Percentiles rank a stretch among this genome's conserved stretches.
Conservation (phyloP, 179 eudicot species). For the Pouteria campechiana region DNA sequence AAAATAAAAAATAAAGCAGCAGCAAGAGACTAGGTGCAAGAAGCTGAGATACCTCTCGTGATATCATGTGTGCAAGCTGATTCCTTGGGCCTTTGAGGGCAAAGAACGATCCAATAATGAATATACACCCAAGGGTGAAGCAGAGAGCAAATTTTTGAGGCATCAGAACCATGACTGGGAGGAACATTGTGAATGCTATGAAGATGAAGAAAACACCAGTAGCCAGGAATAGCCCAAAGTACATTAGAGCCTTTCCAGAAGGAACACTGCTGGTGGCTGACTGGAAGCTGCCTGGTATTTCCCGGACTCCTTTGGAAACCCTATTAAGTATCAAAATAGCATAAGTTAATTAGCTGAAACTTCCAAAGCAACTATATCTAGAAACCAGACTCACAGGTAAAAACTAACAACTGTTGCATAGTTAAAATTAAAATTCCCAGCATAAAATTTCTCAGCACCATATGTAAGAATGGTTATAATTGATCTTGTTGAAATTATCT, state of each 20-base stretch:
- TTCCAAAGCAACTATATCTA: no score
- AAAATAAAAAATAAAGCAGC: background rate
- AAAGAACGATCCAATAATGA: conserved; percentile 37
- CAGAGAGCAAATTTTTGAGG: conserved; percentile 49
- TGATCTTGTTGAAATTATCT: no score
- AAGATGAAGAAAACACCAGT: conserved; percentile 36
- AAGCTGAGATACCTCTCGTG: conserved; percentile 23
- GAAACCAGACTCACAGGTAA: no score
- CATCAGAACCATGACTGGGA: conserved; percentile 44
- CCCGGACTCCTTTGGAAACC: conserved; percentile 43
- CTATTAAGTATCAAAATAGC: conserved; percentile 18
- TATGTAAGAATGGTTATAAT: no score
- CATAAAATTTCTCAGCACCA: no score
- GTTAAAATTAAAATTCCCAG: no score
- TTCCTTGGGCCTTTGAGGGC: conserved; percentile 45
- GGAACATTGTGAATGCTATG: conserved; percentile 42
- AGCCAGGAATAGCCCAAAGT: conserved; percentile 36
- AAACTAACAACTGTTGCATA: no score
- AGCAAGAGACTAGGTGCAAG: background rate
- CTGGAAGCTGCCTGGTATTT: conserved; percentile 34
- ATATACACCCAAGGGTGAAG: conserved; percentile 38
- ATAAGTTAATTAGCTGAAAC: no score
- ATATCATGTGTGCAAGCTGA: conserved; percentile 40
- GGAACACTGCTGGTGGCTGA: conserved; percentile 39
- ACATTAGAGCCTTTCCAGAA: conserved; percentile 34